Conservation (phyloP, 2,329 filamentous ascomycete species). For the Ophiostoma ulmi region DNA sequence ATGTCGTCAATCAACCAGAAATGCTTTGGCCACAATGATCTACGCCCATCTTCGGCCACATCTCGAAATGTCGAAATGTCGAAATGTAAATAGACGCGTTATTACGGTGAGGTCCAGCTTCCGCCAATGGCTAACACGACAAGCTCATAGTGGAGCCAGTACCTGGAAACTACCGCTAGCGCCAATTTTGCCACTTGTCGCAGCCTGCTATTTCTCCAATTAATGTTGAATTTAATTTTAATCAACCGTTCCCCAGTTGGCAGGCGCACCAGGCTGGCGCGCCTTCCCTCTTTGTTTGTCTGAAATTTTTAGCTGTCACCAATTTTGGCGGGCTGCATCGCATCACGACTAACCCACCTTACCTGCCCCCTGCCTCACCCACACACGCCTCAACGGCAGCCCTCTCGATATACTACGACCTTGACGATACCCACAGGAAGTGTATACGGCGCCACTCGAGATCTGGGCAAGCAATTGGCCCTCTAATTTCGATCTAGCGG, state of each 20-base stretch:
- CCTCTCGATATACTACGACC: background rate
- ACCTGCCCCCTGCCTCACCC: background rate
- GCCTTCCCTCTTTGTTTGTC: constrained; percentile 19
- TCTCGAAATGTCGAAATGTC: background rate
- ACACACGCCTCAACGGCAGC: constrained; percentile 7
- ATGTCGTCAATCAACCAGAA: constrained; percentile 9
- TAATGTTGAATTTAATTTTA: constrained; percentile 23
- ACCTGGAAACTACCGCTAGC: constrained; percentile 22
- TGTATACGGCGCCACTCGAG: background rate
- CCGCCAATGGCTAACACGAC: constrained; percentile 12
- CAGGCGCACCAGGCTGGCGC: constrained; percentile 13
- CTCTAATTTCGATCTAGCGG: constrained; percentile 2
- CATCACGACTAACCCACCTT: constrained; percentile 6
- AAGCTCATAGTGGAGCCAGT: constrained; percentile 8
- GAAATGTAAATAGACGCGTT: constrained; percentile 12
- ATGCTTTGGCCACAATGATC: background rate
- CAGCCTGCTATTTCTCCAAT: constrained; percentile 18
- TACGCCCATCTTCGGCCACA: background rate
- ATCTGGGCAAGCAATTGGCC: constrained; percentile 2
- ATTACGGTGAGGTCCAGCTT: constrained; percentile 17
- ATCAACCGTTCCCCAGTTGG: background rate
- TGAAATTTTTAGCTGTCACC: constrained; percentile 23
- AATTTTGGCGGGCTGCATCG: constrained; percentile 16
- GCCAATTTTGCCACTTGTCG: background rate
- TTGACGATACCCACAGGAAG: constrained; percentile 3